Percentiles rank a stretch among this genome's conserved stretches.
phyloP scores from a whole-genome alignment of 1,284 basidiomycete species.

The Rhodotorula glutinis region DNA sequence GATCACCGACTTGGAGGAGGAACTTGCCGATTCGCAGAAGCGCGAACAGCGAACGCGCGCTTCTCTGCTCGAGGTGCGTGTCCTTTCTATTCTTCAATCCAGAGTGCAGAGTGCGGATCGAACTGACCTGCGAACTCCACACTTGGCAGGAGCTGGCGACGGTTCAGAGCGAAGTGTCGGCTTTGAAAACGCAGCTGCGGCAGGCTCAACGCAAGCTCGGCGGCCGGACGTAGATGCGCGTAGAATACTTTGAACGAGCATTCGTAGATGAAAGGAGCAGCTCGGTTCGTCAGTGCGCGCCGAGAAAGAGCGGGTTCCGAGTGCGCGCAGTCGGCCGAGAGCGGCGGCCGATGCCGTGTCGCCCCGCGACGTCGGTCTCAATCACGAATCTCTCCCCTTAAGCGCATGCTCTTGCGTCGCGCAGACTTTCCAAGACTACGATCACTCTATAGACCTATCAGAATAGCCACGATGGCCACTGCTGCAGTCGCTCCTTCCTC shows the following conservation, averaged over 20 bases:
- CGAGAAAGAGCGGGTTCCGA: too few relatives aligned
- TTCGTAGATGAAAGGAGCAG: too few relatives aligned
- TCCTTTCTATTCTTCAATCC: neutral
- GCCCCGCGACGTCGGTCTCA: too few relatives aligned
- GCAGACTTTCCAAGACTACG: neutral
- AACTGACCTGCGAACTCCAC: neutral
- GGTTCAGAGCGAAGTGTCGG: constrained; percentile 26
- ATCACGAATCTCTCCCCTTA: too few relatives aligned
- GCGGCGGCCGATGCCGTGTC: too few relatives aligned
- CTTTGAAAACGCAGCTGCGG: constrained; percentile 27
- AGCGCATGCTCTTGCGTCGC: neutral
- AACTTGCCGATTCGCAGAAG: constrained; percentile 38
- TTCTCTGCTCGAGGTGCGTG: constrained; percentile 35
- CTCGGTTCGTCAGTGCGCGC: too few relatives aligned
- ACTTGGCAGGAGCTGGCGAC: constrained; percentile 17
- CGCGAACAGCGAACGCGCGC: constrained; percentile 36
- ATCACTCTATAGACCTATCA: neutral
- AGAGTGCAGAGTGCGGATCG: neutral
- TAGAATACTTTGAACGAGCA: too few relatives aligned
- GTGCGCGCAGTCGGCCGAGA: too few relatives aligned
- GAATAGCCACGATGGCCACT: neutral
- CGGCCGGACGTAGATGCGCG: neutral
- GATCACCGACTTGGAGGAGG: constrained; percentile 37
- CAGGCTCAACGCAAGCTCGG: constrained; percentile 26
- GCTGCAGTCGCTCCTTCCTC: neutral